Base-by-base conservation (phyloP, 441 rosid species). In the Arabidopsis hybrid region DNA sequence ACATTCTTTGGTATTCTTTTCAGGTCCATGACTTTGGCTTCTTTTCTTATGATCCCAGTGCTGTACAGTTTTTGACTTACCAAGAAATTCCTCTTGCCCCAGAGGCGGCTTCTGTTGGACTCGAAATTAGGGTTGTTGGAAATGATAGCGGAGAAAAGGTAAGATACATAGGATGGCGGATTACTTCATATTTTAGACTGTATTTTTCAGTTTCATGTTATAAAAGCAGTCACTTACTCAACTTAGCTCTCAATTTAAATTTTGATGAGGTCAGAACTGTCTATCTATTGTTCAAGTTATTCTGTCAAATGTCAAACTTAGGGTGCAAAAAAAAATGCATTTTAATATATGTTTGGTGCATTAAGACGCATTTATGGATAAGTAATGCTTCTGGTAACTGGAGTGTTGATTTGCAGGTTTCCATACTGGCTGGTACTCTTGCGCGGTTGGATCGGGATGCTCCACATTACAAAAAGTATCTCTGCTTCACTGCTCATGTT, bases 11-110 rank as follows among this genome's bases (percentile, higher is more conserved):
- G 47, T 60, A 63, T 80, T 60, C 74, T 47, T 69, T 64, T 40
- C 82, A 96, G 99, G 98, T 96, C 67, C 99, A 96, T 86, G 99
- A 96, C 82, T 96, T 96, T 81, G 99, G 99, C 77, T 96, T 96
- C 91, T 96, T 90, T 80, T 81, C 89, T 43, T 96, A 91, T 82
- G 89, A 93, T 85, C 97, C 98, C 73, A 53, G 74, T 80, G 90
- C 92, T 17, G 78, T 96, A 53, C 91, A 91, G 67, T 91, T 89
- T 83, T 85, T 93, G 77, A 79, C 83, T 40, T 96, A 96, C 67
- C 97, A 91, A 79, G 99, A 93, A 85, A 96, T 96, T 77, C 94
- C 97, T 73, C 99, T 96, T 83, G 90, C 97, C 39, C 98, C 97
- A 10, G 97, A 91, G 76, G 95, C 88, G 57, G 98, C 97, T 66